Conservation (phyloP, 257 asterid genomes). For the Oldenlandia corymbosa region DNA sequence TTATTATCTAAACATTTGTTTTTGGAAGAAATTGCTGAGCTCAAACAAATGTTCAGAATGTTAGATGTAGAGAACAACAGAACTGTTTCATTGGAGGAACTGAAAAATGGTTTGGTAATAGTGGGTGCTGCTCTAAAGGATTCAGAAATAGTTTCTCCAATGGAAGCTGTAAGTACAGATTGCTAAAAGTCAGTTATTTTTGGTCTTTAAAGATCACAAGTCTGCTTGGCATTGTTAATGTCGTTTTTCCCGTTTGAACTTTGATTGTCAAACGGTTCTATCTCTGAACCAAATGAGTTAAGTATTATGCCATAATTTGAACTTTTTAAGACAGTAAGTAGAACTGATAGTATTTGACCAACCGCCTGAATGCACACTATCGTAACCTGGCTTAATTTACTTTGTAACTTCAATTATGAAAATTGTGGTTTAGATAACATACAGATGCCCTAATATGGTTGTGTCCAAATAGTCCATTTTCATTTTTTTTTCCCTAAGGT, state of each 20-base stretch:
- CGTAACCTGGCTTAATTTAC: too few relatives aligned
- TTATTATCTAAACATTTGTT: conserved; percentile 41
- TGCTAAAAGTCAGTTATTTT: background rate
- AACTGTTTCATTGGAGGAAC: conserved; percentile 37
- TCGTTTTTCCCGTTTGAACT: background rate
- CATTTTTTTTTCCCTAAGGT: too few relatives aligned
- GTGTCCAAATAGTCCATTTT: too few relatives aligned
- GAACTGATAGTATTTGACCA: too few relatives aligned
- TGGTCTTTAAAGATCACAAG: background rate
- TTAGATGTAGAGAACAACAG: conserved; percentile 43
- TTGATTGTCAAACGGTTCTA: background rate
- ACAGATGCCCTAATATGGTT: too few relatives aligned
- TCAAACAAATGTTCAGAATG: conserved; percentile 44
- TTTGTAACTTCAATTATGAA: too few relatives aligned
- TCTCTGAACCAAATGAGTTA: background rate
- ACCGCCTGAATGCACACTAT: too few relatives aligned
- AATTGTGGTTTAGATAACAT: background rate
- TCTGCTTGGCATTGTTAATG: background rate
- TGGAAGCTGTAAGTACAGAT: conserved; percentile 36
- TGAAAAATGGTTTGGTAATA: conserved; percentile 31
- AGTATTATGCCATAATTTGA: too few relatives aligned
- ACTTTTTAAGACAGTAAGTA: too few relatives aligned
- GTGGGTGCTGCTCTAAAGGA: conserved; percentile 37
- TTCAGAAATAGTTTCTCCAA: conserved; percentile 26
- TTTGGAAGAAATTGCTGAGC: conserved; percentile 47